Evolutionary conservation across 768 basidiomycete genomes (phyloP), one percentile per base, ranked within the genome.

Genomic region (Paxillus ammoniavirescens): DNA sequence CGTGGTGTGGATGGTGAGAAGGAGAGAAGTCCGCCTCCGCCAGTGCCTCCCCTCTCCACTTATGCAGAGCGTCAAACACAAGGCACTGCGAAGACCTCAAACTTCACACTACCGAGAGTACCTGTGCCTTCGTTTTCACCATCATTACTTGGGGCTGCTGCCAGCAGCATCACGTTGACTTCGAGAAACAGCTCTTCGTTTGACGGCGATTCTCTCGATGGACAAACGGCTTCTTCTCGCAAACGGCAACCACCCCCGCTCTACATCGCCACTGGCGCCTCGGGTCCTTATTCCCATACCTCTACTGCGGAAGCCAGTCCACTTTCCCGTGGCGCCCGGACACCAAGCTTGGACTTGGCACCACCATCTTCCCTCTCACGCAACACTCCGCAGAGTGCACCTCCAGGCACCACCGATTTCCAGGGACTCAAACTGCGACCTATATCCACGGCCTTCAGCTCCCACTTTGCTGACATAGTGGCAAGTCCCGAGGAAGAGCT

Each of bases 371-470:
- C 53, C 41, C 42, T 55, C 50, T 52, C 64, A 8, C 63, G 64
- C 13, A 47, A 47, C 40, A 54, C 65, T 36, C 77, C 85, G 1
- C 79, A 78, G 58, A 89, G 85, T 61, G 88, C 88, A 26, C 89
- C 89, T 2, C 77, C 88, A 18, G 74, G 79, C 42, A 75, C 81
- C 8, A 70, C 77, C 1, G 81, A 82, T 48, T 92, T 91, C 61
- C 77, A 85, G 10, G 73, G 80, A 3, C 76, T 93, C 44, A 83
- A 81, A 61, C 70, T 93, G 48, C 81, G 91, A 14, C 90, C 90
- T 3, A 75, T 91, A 15, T 92, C 91, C 18, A 82, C 84, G 1
- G 73, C 86, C 41, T 93, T 93, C 67, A 86, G 87, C 62, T 73
- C 82, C 9, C 82, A 87, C 26, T 88, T 91, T 61, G 75, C 78